phyloP scores from a whole-genome alignment of 805 yeast species.

The Hanseniaspora clermontiae region DNA sequence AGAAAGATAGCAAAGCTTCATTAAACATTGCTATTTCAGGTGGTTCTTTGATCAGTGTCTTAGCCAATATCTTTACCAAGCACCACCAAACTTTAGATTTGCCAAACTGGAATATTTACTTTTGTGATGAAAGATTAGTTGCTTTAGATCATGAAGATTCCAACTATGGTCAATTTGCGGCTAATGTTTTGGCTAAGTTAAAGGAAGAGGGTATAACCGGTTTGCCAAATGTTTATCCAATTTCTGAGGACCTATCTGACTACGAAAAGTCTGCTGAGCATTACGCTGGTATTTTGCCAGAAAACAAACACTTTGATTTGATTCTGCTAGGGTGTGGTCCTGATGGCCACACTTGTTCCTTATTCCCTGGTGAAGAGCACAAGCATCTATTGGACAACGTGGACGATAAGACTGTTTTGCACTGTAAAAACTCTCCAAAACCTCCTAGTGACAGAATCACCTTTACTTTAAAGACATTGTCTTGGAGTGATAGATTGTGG shows the following conservation, averaged over 20 bases:
- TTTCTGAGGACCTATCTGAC: conserved; percentile 46
- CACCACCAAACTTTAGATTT: conserved; percentile 41
- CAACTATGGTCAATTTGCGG: conserved; percentile 68
- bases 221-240: conserved; percentile 51
- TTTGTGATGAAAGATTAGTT: conserved; percentile 85
- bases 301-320: conserved; percentile 37
- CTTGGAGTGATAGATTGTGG: conserved; percentile 37
- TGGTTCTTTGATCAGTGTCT: conserved; percentile 71
- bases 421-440: conserved; percentile 75
- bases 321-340: conserved; percentile 85
- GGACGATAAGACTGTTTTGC: conserved; percentile 39
- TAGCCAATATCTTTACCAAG: conserved; percentile 43
- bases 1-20: conserved; percentile 22
- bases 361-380: conserved; percentile 66
- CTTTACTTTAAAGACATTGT: conserved; percentile 66
- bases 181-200: conserved; percentile 35
- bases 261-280: conserved; percentile 47
- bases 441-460: conserved; percentile 91
- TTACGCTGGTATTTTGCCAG: conserved; percentile 50
- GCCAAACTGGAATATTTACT: conserved; percentile 68
- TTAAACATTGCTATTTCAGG: conserved; percentile 82
- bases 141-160: conserved; percentile 73
- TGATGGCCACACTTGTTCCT: conserved; percentile 89
- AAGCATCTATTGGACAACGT: conserved; percentile 41
- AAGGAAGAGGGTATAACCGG: conserved; percentile 21